These are phyloP conservation scores for Polyporus arcularius DNA, from an alignment of 768 basidiomycete genomes.

Conservation along the genomic window DNA sequence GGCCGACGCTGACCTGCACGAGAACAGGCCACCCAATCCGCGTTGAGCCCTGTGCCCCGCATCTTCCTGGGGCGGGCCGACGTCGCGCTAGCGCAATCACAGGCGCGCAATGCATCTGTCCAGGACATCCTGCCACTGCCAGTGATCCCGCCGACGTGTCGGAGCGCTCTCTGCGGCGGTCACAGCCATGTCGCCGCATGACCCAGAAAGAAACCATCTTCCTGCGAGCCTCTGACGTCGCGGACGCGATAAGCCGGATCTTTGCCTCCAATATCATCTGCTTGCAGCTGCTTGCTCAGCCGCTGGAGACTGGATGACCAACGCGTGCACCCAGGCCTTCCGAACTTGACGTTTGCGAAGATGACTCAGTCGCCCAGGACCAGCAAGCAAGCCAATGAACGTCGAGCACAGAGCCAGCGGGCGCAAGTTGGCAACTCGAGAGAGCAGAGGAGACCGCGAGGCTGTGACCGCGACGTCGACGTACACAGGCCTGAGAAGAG, in stretches of 20 bases:
- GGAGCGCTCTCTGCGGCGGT: slow-evolving; percentile 12
- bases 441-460: background rate
- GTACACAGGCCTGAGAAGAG: background rate
- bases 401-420: background rate
- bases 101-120: background rate
- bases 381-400: background rate
- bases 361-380: background rate
- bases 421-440: background rate
- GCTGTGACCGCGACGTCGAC: background rate
- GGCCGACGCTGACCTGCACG: slow-evolving; percentile 11
- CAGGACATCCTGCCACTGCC: background rate
- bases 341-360: background rate
- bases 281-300: slow-evolving; percentile 15
- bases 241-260: slow-evolving; percentile 13
- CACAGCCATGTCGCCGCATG: slow-evolving; percentile 17
- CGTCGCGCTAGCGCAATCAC: slow-evolving; percentile 3
- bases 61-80: slow-evolving; percentile 4
- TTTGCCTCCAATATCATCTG: slow-evolving; percentile 1
- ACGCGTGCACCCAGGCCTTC: background rate
- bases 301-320: background rate
- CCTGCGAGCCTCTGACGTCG: slow-evolving; percentile 3
- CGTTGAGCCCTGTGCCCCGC: background rate
- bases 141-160: slow-evolving; percentile 11
- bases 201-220: slow-evolving; percentile 4
- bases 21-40: background rate